Base-by-base conservation (phyloP, 495 filamentous ascomycete genomes). In the Bombardia bombarda region DNA sequence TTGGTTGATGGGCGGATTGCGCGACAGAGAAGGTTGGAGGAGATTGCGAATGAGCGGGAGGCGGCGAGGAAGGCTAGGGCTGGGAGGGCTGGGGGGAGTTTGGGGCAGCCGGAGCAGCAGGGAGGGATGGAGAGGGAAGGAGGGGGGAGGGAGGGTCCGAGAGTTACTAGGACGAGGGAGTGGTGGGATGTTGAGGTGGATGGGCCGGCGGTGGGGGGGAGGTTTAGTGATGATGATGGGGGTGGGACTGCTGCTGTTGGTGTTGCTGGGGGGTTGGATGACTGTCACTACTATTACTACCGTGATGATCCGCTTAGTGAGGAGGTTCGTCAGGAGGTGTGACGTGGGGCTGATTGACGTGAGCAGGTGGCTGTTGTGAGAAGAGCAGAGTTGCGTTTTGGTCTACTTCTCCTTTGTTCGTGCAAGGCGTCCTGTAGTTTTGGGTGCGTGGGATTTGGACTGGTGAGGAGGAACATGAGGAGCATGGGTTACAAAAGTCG, bases 1-100 rank as follows among this genome's bases (percentile, higher is more conserved):
- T 50, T 65, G 25, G 56, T 63, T 19, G 69, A 74, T 38, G 64
- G 66, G 9, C 45, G 62, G 49, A 49, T 61, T 30, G 71, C 73
- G 22, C 60, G 69, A 32, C 44, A 49, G 33, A 41, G 72, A 25
- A 43, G 70, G 28, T 65, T 67, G 9, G 57, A 60, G 32, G 72
- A 74, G 49, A 55, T 49, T 34, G 36, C 59, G 22, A 53, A 60
- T 8, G 56, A 57, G 37, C 37, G 43, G 32, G 12, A 5, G 7
- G 4, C 13, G 25, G 13, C 14, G 16, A 20, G 23, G 1, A 31
- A 37, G 36, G 54, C 49, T 1, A 28, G 28, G 42, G 28, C 38
- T n/a, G 32, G 40, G 42, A 47, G 34, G 38, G 16, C 9, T 10
- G 4, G 35, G 32, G 17, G 7, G 42, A 46, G 45, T 14, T 26